A percentile compares a stretch with the other conserved stretches of the same genome.
Evolutionary conservation across 805 yeast species (phyloP).

Genomic region (Lipomyces mesembrius): DNA sequence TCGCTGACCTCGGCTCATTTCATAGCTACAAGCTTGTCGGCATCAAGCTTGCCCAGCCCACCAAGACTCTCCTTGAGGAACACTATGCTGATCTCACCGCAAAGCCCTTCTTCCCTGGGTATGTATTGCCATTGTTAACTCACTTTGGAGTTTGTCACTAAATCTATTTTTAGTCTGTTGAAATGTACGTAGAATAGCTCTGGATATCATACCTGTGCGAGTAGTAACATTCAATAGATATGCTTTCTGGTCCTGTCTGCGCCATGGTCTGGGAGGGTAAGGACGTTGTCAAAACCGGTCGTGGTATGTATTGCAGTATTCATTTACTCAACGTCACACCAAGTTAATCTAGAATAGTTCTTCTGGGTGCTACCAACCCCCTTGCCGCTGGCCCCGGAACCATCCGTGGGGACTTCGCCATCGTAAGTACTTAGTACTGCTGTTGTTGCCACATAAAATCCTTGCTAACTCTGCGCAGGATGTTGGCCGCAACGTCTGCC

Average conservation of each 20-base stretch:
- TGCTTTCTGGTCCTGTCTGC: slow-evolving; percentile 97
- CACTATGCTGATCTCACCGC: slow-evolving; percentile 95
- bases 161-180: slow-evolving; percentile 22
- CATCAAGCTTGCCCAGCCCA: slow-evolving; percentile 86
- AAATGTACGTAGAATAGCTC: slow-evolving; percentile 19
- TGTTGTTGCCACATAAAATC: neutral
- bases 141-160: neutral
- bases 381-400: slow-evolving; percentile 97
- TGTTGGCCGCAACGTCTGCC: slow-evolving; percentile 98
- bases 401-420: slow-evolving; percentile 98
- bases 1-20: neutral
- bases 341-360: slow-evolving; percentile 44
- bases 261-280: slow-evolving; percentile 99
- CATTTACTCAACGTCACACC: neutral
- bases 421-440: slow-evolving; percentile 44
- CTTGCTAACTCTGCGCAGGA: slow-evolving; percentile 50
- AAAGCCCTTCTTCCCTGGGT: slow-evolving; percentile 98
- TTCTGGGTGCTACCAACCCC: slow-evolving; percentile 99
- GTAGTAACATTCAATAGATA: slow-evolving; percentile 50
- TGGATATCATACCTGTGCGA: neutral
- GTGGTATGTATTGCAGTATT: slow-evolving; percentile 50
- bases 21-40: slow-evolving; percentile 89
- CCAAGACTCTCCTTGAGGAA: slow-evolving; percentile 83
- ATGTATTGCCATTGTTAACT: slow-evolving; percentile 55
- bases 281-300: slow-evolving; percentile 98